Evolutionary conservation across 345 rosid genomes (phyloP), one percentile per base, ranked within the genome.

Genomic region (Noccaea bulbosa): DNA sequence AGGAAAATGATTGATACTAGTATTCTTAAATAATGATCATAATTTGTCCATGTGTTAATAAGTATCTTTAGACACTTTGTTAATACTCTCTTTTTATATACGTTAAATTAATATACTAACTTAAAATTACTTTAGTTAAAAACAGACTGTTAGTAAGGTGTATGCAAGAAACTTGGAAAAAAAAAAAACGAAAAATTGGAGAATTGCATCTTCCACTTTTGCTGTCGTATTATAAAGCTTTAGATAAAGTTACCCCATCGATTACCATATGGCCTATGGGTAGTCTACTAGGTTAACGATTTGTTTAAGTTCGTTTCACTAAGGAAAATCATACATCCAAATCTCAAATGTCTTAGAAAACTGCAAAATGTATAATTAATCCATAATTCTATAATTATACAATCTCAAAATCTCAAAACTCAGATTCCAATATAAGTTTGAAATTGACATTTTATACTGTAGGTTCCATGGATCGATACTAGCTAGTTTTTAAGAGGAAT

Each of bases 201-300:
- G 55, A 66, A 20, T 14, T 44, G 56, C 59, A 75, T 62, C 69
- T 24, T 52, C 57, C 71, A 58, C 72, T 39, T 37, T 60, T 16
- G 27, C 4, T 38, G 49, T 47, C 44, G 59, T 17, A 30, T 65
- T 57, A 48, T 62, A 20, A 39, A 67, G 33, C 49, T 59, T 33
- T 43, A 74, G 69, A 60, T 68, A 74, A 74, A 74, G 58, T 52
- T 33, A 67, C 40, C 67, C 73, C 69, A 67, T 69, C 73, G 51
- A 35, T 56, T 57, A 50, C 24, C 61, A 14, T 51, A 20, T 40
- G 77, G 49, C 48, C 71, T 24, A 38, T 47, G 37, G 38, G 39
- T 43, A 58, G 9, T 74, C 72, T 72, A 73, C 55, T 68, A 68
- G 24, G 47, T 4, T 11, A 11, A 49, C 58, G 5, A 10, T 8